Conservation (phyloP, 192 early-diverging fungal genomes). For the Phycomyces nitens region DNA sequence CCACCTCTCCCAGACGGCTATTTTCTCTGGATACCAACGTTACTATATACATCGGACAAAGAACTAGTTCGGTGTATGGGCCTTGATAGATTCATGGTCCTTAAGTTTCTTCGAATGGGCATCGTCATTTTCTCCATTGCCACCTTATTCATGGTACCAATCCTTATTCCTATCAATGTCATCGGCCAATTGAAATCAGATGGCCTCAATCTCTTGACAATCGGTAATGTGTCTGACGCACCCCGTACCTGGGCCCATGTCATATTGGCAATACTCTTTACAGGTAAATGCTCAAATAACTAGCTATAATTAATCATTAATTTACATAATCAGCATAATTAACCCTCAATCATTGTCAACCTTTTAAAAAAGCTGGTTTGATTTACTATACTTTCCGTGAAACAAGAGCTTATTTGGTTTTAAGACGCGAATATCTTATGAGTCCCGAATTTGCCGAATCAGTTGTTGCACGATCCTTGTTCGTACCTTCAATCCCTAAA, state of each 20-base stretch:
- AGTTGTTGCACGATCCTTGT: slow-evolving; percentile 58
- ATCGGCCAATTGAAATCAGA: slow-evolving; percentile 37
- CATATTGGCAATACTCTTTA: slow-evolving; percentile 46
- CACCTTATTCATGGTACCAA: slow-evolving; percentile 48
- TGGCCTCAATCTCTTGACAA: slow-evolving; percentile 61
- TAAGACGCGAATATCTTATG: slow-evolving; percentile 64
- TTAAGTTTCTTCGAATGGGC: slow-evolving; percentile 67
- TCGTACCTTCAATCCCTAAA: slow-evolving; percentile 67
- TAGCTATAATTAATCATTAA: too few relatives aligned
- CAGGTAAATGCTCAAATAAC: slow-evolving; percentile 41
- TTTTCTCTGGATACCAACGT: slow-evolving; percentile 58
- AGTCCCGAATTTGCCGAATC: slow-evolving; percentile 44
- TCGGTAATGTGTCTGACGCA: slow-evolving; percentile 63
- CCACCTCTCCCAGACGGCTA: slow-evolving; percentile 46
- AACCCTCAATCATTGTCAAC: slow-evolving; percentile 1
- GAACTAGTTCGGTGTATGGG: slow-evolving; percentile 56
- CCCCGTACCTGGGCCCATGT: slow-evolving; percentile 72
- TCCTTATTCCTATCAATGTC: slow-evolving; percentile 72
- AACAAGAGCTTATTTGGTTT: slow-evolving; percentile 51
- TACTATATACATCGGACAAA: slow-evolving; percentile 51
- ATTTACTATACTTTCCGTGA: slow-evolving; percentile 57
- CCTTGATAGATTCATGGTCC: slow-evolving; percentile 76
- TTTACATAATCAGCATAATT: too few relatives aligned
- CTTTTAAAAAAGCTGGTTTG: slow-evolving; percentile 27
- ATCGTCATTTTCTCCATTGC: slow-evolving; percentile 62